phyloP scores from a whole-genome alignment of 208 protist species.

The Acanthamoeba royreba region DNA sequence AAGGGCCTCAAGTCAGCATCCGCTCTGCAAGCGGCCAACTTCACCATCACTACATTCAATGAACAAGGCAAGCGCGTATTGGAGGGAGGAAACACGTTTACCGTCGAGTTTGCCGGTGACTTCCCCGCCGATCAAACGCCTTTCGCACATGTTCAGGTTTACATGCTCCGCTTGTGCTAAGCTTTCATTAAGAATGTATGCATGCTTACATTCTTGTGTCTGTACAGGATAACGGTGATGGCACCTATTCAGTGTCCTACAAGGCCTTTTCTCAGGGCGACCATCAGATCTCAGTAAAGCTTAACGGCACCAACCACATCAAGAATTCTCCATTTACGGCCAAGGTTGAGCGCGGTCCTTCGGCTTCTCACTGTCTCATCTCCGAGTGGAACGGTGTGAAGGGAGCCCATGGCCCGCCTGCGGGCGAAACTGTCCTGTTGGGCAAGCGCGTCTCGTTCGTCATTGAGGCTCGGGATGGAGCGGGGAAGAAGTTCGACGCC shows the following conservation, averaged over 20 bases:
- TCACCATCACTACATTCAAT: constrained; percentile 29
- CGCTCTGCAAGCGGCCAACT: background rate
- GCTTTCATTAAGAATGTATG: background rate
- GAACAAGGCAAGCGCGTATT: constrained; percentile 12
- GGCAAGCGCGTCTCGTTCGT: constrained; percentile 16
- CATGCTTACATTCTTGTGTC: background rate
- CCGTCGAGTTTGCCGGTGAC: constrained; percentile 5
- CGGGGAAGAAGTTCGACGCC: background rate
- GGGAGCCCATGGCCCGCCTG: background rate
- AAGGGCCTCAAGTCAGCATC: constrained; percentile 1
- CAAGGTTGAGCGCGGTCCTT: background rate
- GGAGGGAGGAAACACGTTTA: constrained; percentile 34
- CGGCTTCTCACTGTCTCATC: background rate
- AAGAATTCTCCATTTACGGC: constrained; percentile 19
- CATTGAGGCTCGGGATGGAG: background rate
- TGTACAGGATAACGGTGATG: constrained; percentile 17
- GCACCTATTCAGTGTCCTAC: constrained; percentile 22
- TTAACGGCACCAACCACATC: background rate
- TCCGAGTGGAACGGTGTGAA: background rate
- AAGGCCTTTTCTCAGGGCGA: constrained; percentile 1
- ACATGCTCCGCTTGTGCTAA: too few species aligned
- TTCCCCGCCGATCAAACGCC: constrained; percentile 5
- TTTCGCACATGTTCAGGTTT: background rate
- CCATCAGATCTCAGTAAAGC: constrained; percentile 9
- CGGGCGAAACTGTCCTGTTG: background rate